Base-by-base conservation (phyloP, 805 yeast species). In the Maudiozyma barnettii region DNA sequence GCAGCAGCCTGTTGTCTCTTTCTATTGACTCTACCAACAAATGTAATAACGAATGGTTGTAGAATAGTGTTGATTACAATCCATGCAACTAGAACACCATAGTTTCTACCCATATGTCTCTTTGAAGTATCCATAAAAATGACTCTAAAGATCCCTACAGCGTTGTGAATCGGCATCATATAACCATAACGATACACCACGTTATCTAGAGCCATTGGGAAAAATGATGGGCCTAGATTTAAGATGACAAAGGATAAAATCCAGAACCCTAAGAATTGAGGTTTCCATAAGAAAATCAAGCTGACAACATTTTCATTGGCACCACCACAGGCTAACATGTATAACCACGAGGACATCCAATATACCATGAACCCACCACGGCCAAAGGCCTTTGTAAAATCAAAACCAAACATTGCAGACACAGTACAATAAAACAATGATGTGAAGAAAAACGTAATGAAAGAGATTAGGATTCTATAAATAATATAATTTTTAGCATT, bases 251-350 rank as follows among this genome's bases (percentile, higher is more conserved):
- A 84, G 49, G 76, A 71, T 48, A 84, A 67, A 54, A 84, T 58
- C 88, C 89, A 83, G 55, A 82, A 75, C 0, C 90, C 89, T 42
- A 82, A 53, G 44, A 73, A 54, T 26, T 88, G 86, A 0, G 91
- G 90, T 45, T 70, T 70, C 16, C 68, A 46, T 5, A 79, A 65
- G 43, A 81, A 66, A 4, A 75, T 58, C 6, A 82, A 29, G 61
- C 79, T 60, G 0, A 80, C 79, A 53, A 75, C 65, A 50, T 81
- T 77, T 63, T 85, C 93, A 58, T 81, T 82, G 20, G 82, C 80
- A 43, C 83, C 77, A 49, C 91, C 95, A 31, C 83, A 82, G 0
- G 89, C 85, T 49, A 79, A 67, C 86, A 85, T 80, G 5, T 86
- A 76, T 43, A 84, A 54, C 60, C 68, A 85, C 5, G 79, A 71